These are phyloP conservation scores for Trichoderma afroharzianum DNA, from an alignment of 2,329 filamentous ascomycete genomes.

Conservation along the genomic window DNA sequence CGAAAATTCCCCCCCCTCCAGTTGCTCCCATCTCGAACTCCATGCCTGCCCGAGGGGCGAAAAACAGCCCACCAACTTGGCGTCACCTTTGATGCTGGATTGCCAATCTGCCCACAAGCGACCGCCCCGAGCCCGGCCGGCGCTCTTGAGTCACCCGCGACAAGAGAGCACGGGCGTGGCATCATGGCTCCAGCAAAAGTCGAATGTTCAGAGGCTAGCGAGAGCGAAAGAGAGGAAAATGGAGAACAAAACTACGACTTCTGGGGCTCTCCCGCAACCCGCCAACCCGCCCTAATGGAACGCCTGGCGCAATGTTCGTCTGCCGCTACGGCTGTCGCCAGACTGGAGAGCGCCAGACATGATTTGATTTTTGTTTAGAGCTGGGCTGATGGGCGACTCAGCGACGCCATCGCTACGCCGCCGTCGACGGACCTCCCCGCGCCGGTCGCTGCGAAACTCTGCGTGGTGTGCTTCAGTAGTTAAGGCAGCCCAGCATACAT, in stretches of 20 bases:
- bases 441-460: neutral
- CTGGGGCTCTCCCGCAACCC: conserved; percentile 1
- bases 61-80: conserved; percentile 18
- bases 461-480: neutral
- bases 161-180: conserved; percentile 10
- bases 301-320: conserved; percentile 6
- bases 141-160: conserved; percentile 15
- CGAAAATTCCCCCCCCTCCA: neutral
- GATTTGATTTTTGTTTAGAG: neutral
- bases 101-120: conserved; percentile 16
- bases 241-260: neutral
- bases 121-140: conserved; percentile 2
- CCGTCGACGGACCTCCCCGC: conserved; percentile 15
- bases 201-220: conserved; percentile 10
- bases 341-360: neutral
- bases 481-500: neutral
- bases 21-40: neutral
- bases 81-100: neutral
- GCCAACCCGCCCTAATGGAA: neutral
- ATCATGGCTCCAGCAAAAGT: conserved; percentile 13
- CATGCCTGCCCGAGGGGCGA: conserved; percentile 16
- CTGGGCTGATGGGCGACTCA: neutral
- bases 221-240: neutral
- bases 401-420: neutral
- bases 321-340: conserved; percentile 3